Conservation (phyloP, 2,329 filamentous ascomycete species). For the Aspergillus sp. region DNA sequence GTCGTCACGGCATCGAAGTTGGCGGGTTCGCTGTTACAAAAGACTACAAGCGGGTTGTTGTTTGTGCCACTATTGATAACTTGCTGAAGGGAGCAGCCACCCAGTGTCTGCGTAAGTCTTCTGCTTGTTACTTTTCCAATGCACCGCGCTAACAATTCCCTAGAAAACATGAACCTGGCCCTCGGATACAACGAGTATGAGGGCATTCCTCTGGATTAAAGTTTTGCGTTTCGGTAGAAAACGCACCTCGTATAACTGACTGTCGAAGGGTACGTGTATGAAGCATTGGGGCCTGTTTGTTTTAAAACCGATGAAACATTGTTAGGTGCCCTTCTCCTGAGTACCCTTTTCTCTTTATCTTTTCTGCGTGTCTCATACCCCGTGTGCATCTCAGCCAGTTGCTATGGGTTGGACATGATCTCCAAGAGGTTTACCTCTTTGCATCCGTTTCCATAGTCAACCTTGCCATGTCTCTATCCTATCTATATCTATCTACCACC, state of each 20-base stretch:
- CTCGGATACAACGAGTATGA: slow-evolving; percentile 86
- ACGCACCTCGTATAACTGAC: slow-evolving; percentile 19
- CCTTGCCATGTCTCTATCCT: slow-evolving; percentile 11
- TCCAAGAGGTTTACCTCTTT: slow-evolving; percentile 18
- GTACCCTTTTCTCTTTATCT: slow-evolving; percentile 8
- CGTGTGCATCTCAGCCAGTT: slow-evolving; percentile 27
- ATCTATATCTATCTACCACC: slow-evolving; percentile 6
- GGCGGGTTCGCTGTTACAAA: slow-evolving; percentile 93
- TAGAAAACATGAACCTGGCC: slow-evolving; percentile 92
- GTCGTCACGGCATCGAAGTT: slow-evolving; percentile 88
- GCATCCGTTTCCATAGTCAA: slow-evolving; percentile 24
- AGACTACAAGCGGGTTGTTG: slow-evolving; percentile 85
- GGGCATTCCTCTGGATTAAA: slow-evolving; percentile 68
- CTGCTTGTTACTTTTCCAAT: not conserved
- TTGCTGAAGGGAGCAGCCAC: slow-evolving; percentile 89
- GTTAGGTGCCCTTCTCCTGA: slow-evolving; percentile 1
- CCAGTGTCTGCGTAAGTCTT: slow-evolving; percentile 78
- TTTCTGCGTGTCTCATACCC: slow-evolving; percentile 28
- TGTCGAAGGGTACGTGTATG: slow-evolving; percentile 18
- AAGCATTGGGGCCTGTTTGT: slow-evolving; percentile 15
- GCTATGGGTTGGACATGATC: slow-evolving; percentile 26
- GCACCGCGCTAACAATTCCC: not conserved
- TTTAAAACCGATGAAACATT: slow-evolving; percentile 12
- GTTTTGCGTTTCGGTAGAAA: slow-evolving; percentile 9
- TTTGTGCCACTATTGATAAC: slow-evolving; percentile 93